Conservation (phyloP, 1,139 yeast species). For the Pichia sp. region DNA sequence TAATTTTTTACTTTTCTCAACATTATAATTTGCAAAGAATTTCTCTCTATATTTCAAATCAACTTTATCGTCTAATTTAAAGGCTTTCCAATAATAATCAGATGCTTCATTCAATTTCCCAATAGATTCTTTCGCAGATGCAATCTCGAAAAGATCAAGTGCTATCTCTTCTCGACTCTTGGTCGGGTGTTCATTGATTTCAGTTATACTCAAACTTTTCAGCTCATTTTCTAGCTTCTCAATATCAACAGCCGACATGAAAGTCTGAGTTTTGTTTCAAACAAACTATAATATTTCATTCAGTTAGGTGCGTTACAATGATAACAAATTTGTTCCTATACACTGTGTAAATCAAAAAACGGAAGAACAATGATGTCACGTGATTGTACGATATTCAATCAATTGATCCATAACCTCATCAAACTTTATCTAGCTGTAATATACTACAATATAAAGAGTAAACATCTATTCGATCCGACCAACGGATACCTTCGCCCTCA, state of each 20-base stretch:
- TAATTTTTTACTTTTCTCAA: constrained; percentile 2
- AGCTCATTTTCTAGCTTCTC: constrained; percentile 20
- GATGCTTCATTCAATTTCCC: constrained; percentile 83
- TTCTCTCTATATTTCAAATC: constrained; percentile 57
- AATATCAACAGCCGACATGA: constrained; percentile 12
- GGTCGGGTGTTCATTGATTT: constrained; percentile 24
- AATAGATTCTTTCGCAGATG: constrained; percentile 60
- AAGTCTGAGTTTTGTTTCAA: too few species aligned
- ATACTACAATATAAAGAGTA: too few species aligned
- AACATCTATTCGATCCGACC: too few species aligned
- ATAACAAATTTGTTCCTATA: too few species aligned
- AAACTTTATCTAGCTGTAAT: too few species aligned
- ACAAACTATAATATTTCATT: too few species aligned
- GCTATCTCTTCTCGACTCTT: constrained; percentile 36
- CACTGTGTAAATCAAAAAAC: too few species aligned
- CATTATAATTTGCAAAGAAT: constrained; percentile 5
- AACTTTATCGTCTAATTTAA: constrained; percentile 55
- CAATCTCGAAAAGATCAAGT: constrained; percentile 57
- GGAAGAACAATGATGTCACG: too few species aligned
- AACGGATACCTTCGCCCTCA: too few species aligned
- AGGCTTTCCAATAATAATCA: constrained; percentile 62
- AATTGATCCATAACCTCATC: too few species aligned
- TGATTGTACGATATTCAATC: too few species aligned
- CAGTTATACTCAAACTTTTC: constrained; percentile 18
- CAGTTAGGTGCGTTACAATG: too few species aligned